These are phyloP conservation scores for Neurospora discreta DNA, from an alignment of 495 filamentous ascomycete genomes.

Conservation along the genomic window DNA sequence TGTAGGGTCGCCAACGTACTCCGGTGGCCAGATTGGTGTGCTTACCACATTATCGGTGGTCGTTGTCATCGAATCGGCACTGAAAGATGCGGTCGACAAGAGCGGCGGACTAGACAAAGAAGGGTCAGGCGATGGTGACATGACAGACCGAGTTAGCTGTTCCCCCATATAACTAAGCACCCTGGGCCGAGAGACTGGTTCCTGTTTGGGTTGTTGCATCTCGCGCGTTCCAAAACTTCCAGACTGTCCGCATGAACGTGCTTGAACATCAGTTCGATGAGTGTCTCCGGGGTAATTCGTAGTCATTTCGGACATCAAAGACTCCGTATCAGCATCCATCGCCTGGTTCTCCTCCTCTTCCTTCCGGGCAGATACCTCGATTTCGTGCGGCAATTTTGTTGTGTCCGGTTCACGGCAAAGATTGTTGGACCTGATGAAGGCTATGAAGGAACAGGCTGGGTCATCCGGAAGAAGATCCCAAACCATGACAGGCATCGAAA, in stretches of 20 bases:
- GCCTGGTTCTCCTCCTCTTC: background rate
- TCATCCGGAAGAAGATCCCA: slow-evolving; percentile 43
- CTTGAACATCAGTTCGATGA: background rate
- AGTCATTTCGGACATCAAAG: slow-evolving; percentile 14
- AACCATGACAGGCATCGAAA: slow-evolving; percentile 39
- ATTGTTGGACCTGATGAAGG: slow-evolving; percentile 40
- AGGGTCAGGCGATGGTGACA: background rate
- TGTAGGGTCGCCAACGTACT: background rate
- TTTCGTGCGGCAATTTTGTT: background rate
- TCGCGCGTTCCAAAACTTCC: background rate
- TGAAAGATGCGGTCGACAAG: background rate
- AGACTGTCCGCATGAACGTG: background rate
- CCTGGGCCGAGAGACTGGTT: background rate
- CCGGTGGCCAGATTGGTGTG: background rate
- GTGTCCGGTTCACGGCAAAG: slow-evolving; percentile 9
- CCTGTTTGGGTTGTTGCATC: background rate
- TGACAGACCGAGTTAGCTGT: background rate
- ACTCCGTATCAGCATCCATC: slow-evolving; percentile 16
- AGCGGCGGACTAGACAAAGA: background rate
- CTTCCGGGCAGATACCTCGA: background rate
- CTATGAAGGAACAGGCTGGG: slow-evolving; percentile 40
- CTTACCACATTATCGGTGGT: background rate
- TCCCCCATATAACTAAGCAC: background rate
- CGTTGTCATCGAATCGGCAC: background rate
- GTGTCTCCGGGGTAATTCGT: background rate